phyloP scores from a whole-genome alignment of 208 protist genomes.

The Crithidia mellificae region DNA sequence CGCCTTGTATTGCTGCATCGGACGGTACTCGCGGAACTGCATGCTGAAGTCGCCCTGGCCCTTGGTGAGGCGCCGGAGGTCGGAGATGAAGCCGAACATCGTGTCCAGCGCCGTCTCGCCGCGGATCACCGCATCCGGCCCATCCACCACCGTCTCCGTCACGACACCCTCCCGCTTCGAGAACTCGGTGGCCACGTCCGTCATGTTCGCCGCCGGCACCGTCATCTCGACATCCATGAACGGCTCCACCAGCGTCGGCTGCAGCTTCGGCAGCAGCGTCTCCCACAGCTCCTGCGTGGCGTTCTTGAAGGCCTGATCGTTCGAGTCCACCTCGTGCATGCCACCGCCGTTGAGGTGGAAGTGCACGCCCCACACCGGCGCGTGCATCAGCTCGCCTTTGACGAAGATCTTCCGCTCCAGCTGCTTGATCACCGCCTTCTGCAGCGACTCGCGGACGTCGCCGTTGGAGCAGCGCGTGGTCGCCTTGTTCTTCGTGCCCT shows the following conservation, averaged over 20 bases:
- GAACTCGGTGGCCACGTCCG: conserved; percentile 87
- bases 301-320: conserved; percentile 97
- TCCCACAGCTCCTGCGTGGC: conserved; percentile 95
- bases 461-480: conserved; percentile 93
- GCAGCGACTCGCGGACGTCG: conserved; percentile 93
- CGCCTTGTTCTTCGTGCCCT: conserved; percentile 86
- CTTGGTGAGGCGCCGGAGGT: conserved; percentile 91
- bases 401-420: conserved; percentile 91
- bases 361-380: conserved; percentile 95
- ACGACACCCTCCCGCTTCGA: conserved; percentile 87
- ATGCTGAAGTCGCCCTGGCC: conserved; percentile 93
- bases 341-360: conserved; percentile 96
- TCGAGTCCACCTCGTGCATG: conserved; percentile 99
- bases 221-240: conserved; percentile 96
- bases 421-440: conserved; percentile 92
- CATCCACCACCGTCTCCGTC: conserved; percentile 82
- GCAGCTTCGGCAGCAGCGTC: conserved; percentile 86
- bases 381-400: conserved; percentile 94
- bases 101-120: conserved; percentile 91
- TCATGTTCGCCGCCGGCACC: conserved; percentile 86
- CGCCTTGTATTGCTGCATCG: conserved; percentile 90
- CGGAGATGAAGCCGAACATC: conserved; percentile 94
- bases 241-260: conserved; percentile 96
- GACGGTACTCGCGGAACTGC: conserved; percentile 92
- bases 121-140: conserved; percentile 82